phyloP scores from a whole-genome alignment of 192 early-diverging fungal genomes.

The Entomortierella lignicola region DNA sequence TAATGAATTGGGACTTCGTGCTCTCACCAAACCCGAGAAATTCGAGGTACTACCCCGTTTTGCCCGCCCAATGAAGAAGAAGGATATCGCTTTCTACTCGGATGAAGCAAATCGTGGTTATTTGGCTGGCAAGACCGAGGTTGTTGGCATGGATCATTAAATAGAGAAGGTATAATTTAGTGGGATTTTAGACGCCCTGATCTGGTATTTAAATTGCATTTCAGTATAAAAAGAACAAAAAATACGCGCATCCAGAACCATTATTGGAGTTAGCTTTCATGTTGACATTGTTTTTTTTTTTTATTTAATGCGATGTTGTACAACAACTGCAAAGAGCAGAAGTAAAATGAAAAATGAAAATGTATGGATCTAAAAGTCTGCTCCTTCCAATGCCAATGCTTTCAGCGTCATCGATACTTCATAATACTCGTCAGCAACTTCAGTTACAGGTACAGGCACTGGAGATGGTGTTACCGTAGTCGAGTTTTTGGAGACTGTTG shows the following conservation, averaged over 20 bases:
- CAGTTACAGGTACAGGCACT: not conserved
- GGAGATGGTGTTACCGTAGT: not conserved
- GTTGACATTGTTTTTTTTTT: too few relatives aligned
- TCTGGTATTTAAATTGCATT: too few relatives aligned
- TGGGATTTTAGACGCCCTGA: too few relatives aligned
- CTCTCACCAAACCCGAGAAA: slow-evolving; percentile 84
- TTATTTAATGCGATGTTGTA: too few relatives aligned
- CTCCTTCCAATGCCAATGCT: slow-evolving; percentile 45
- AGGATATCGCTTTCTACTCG: slow-evolving; percentile 74
- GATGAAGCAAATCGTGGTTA: slow-evolving; percentile 81
- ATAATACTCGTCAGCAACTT: slow-evolving; percentile 45
- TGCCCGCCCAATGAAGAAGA: slow-evolving; percentile 71
- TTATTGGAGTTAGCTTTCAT: too few relatives aligned
- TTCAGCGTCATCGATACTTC: slow-evolving; percentile 48
- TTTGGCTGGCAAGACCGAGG: slow-evolving; percentile 62
- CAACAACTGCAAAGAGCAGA: too few relatives aligned
- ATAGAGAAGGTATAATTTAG: not conserved
- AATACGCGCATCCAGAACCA: not conserved
- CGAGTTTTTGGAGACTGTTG: slow-evolving; percentile 10
- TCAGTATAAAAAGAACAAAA: slow-evolving; percentile 1
- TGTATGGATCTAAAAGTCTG: slow-evolving; percentile 24
- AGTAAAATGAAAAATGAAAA: too few relatives aligned
- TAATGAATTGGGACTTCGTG: slow-evolving; percentile 77
- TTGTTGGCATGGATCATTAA: slow-evolving; percentile 53
- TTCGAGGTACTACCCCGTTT: slow-evolving; percentile 77